These are phyloP conservation scores for Lactarius evosmus DNA, from an alignment of 768 basidiomycete genomes.

Conservation along the genomic window DNA sequence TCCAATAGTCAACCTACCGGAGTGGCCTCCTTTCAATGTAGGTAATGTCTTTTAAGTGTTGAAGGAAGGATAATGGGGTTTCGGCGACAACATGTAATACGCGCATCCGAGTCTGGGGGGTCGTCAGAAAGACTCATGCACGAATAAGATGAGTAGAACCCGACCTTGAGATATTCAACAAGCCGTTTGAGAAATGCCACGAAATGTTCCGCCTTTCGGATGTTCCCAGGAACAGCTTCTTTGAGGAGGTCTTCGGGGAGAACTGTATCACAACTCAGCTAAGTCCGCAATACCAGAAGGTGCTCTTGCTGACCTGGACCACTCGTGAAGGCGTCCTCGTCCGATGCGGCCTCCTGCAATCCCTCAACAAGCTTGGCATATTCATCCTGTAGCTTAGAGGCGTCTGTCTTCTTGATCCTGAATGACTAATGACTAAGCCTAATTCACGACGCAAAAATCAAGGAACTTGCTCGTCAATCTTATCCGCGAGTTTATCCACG, in stretches of 20 bases:
- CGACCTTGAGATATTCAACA: slow-evolving; percentile 96
- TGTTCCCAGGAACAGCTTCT: slow-evolving; percentile 97
- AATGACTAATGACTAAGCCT: not conserved
- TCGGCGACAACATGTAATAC: slow-evolving; percentile 99
- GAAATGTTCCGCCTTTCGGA: slow-evolving; percentile 98
- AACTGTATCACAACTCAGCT: slow-evolving; percentile 43
- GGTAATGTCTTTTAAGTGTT: slow-evolving; percentile 98
- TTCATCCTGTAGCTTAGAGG: slow-evolving; percentile 92
- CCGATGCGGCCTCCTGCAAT: slow-evolving; percentile 69
- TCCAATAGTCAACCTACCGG: slow-evolving; percentile 52
- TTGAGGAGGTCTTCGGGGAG: slow-evolving; percentile 91
- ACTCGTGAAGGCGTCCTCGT: slow-evolving; percentile 83
- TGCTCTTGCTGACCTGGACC: slow-evolving; percentile 64
- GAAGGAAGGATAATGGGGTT: slow-evolving; percentile 93
- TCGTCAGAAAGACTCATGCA: not conserved
- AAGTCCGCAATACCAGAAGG: slow-evolving; percentile 11
- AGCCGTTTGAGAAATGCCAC: slow-evolving; percentile 97
- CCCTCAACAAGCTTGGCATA: slow-evolving; percentile 95
- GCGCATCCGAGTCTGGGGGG: slow-evolving; percentile 86
- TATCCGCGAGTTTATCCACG: slow-evolving; percentile 79
- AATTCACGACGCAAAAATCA: slow-evolving; percentile 5
- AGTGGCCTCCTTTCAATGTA: slow-evolving; percentile 94
- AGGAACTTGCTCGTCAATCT: slow-evolving; percentile 83
- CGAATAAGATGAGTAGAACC: not conserved
- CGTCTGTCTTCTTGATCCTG: slow-evolving; percentile 93